Base-by-base conservation (phyloP, 1,284 basidiomycete genomes). In the Cerioporus squamosus region DNA sequence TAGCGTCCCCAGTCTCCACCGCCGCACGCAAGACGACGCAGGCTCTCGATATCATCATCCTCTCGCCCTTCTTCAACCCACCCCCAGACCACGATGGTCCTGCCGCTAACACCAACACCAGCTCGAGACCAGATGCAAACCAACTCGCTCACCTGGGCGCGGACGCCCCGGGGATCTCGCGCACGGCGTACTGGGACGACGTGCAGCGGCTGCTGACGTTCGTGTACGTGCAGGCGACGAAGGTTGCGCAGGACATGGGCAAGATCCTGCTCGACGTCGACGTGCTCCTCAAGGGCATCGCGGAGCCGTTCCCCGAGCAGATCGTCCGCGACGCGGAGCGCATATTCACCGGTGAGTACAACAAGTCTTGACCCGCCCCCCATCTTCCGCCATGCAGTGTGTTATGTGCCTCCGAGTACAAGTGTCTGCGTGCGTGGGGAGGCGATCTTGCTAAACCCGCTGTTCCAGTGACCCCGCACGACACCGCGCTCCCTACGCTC, bases 191-290 rank as follows among this genome's bases (percentile, higher is more conserved):
- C 43, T 92, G 85, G 82, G 75, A 83, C 58, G 79, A 79, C 24
- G 79, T 91, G 2, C 89, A 91, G 72, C 74, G 80, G 9, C 76
- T 91, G 33, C 77, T 92, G 61, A 88, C 90, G 0, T 89, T 83
- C 69, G 82, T 87, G 48, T 92, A 92, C 68, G 87, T 91, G 8
- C 87, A 89, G 66, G 87, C 90, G 17, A 86, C 87, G 22, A 85
- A 81, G 61, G 79, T 84, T 40, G 86, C 88, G n/a, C 84, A 89
- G 70, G 81, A 85, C 44, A 71, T 81, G 68, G 81, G 82, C 71
- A 85, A 84, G 57, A 75, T 91, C 38, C 79, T 91, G 46, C 81
- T 93, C 76, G 79, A 88, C 53, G 75, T 93, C 51, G 84, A 89
- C 65, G 86, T 92, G 20, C 75, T 92, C 48, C 77, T 92, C 49